These are phyloP conservation scores for Sphaerostilbella broomeana DNA, from an alignment of 2,329 filamentous ascomycete genomes.

Conservation along the genomic window DNA sequence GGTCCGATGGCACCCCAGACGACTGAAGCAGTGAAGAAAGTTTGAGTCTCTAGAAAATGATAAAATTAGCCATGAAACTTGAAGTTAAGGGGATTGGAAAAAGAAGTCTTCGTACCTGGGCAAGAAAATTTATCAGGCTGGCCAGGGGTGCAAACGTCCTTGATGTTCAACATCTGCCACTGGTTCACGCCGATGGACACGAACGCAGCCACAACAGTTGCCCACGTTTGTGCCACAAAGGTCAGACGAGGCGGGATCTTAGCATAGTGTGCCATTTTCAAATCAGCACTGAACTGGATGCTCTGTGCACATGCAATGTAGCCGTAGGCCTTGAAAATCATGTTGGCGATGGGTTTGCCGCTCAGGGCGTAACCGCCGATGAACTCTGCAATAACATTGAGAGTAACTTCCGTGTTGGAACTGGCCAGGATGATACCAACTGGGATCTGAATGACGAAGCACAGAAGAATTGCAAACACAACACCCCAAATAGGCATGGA, in stretches of 20 bases:
- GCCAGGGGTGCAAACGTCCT: constrained; percentile 46
- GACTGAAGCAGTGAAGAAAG: constrained; percentile 57
- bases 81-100: too few relatives aligned
- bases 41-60: too few relatives aligned
- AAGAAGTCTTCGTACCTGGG: constrained; percentile 39
- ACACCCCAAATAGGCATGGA: constrained; percentile 46
- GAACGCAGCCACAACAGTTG: constrained; percentile 46
- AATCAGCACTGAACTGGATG: constrained; percentile 51
- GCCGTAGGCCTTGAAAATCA: constrained; percentile 65
- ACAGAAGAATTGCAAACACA: constrained; percentile 44
- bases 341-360: constrained; percentile 58
- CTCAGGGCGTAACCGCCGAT: constrained; percentile 61
- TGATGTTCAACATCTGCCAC: constrained; percentile 50
- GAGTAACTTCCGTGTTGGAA: constrained; percentile 50
- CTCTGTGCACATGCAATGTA: constrained; percentile 57
- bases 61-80: too few relatives aligned
- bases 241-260: constrained; percentile 47
- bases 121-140: constrained; percentile 48
- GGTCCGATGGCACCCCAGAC: constrained; percentile 65
- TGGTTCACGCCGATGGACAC: constrained; percentile 55
- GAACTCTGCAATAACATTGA: constrained; percentile 61
- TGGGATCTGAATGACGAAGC: constrained; percentile 45
- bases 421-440: constrained; percentile 51
- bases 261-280: constrained; percentile 60
- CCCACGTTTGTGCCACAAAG: constrained; percentile 48